Percentiles rank a stretch among this genome's conserved stretches.
These are phyloP conservation scores for Camellia japonica DNA, from an alignment of 148 eudicot species.

Conservation along the genomic window DNA sequence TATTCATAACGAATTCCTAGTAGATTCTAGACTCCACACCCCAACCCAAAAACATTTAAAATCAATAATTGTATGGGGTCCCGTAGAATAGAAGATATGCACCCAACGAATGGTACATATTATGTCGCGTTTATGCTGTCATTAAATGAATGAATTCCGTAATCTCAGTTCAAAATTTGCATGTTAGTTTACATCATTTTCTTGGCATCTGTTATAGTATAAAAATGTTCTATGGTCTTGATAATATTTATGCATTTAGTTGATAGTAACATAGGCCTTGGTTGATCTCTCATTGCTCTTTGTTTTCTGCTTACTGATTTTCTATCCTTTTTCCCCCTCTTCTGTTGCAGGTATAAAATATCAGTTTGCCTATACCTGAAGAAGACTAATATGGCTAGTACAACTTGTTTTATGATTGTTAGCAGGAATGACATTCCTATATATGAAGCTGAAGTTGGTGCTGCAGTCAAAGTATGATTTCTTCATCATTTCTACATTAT, in stretches of 20 bases:
- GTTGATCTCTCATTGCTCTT: not conserved
- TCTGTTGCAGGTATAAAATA: conserved; percentile 11
- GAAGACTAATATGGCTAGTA: conserved; percentile 53
- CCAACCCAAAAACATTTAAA: no score
- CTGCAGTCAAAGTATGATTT: conserved; percentile 64
- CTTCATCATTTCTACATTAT: conserved; percentile 4
- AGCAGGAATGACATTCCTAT: conserved; percentile 95
- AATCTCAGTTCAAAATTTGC: no score
- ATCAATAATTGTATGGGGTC: no score
- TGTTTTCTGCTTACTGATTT: conserved; percentile 1
- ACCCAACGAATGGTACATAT: no score
- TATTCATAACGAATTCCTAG: no score
- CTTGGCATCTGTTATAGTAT: not conserved
- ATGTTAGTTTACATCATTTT: not conserved
- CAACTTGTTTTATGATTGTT: conserved; percentile 92
- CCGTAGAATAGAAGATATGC: no score
- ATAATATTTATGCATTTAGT: not conserved
- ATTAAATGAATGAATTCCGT: no score
- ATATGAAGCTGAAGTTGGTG: conserved; percentile 93
- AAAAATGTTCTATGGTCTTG: not conserved
- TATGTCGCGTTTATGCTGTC: not conserved
- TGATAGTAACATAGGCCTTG: not conserved
- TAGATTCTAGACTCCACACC: no score
- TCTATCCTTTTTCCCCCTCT: not conserved
- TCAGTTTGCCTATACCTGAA: not conserved